Base-by-base conservation (phyloP, 441 rosid species). In the Theobroma grandiflorum region DNA sequence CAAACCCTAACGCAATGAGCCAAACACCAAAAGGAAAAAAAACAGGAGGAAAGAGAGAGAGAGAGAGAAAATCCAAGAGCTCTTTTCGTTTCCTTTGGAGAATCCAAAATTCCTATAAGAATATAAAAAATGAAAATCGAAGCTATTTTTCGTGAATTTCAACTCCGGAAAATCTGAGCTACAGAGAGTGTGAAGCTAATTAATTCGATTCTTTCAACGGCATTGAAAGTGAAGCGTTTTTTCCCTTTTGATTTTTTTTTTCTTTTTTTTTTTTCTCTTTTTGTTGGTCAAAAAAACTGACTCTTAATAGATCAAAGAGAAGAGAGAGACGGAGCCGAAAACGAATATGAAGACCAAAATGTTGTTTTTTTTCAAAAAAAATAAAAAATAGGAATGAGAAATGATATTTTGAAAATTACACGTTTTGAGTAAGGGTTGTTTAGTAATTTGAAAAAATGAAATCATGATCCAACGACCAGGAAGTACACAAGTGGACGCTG, bases 151-250 rank as follows among this genome's bases (percentile, higher is more conserved):
- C 52, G 37, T 4, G 49, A 74, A 76, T 73, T 47, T 38, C 50
- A 76, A 63, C 11, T 63, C 74, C 5, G 18, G 33, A 66, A 76
- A 84, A 33, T 69, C 64, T 45, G 72, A 65, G 75, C 63, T 42
- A 76, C 74, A 70, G 74, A 76, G 86, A 84, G 82, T 80, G 86
- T 81, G 85, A 85, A 40, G 67, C 80, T 63, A 82, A 82, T 83
- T 84, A 72, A 82, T 85, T 80, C 76, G 83, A 81, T 85, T 59
- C 70, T 78, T 87, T 87, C 83, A 82, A 88, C 87, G 80, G 87
- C 88, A 86, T 83, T 82, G 78, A 86, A 83, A 72, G 53, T 73
- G 76, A 73, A 70, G 78, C 37, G 61, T 67, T 71, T 62, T 43
- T 65, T 67, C 49, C 53, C 52, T 68, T 74, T 42, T 0, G 10